Base-by-base conservation (phyloP, 2,329 filamentous ascomycete species). In the Monosporascus ibericus region DNA sequence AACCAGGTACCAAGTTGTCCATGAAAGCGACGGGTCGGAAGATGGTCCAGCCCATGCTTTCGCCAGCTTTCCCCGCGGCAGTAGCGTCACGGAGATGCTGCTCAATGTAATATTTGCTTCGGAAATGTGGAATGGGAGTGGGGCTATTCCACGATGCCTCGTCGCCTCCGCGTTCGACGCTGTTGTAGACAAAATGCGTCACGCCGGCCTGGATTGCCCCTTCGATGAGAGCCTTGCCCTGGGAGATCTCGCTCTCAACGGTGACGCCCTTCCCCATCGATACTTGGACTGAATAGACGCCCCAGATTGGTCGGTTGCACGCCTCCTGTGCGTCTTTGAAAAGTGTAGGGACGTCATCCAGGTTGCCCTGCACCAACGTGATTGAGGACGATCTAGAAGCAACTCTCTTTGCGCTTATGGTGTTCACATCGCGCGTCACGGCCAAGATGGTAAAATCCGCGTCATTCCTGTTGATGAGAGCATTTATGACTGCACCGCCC, bases 11-110 rank as follows among this genome's bases (percentile, higher is more conserved):
- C 14, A 72, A 59, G 67, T 79, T 79, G 7, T 87, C 82, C 71
- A 84, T 80, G 68, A 87, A 87, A 2, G 78, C 80, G 0, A 79
- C 77, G 0, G 84, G 84, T 3, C 83, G 75, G 3, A 87, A 68
- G 39, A 87, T 78, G 0, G 81, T 85, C 77, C 80, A 87, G 6
- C 68, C 68, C 80, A 84, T 83, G 0, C 60, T 48, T 15, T 52
- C 65, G 18, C 60, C 60, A 11, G 54, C 38, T 1, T 70, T 69
- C 1, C 70, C 69, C 4, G 67, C 66, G 3, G 64, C 60, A 9
- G 71, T 72, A 8, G 27, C 51, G n/a, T 78, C 70, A n/a, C 76
- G 67, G 24, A 88, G 74, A 57, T 87, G 73, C 49, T 77, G 68
- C 68, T 88, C 85, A 59, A 87, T 82, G 11, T 75, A 65, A 58